Percentiles rank a stretch among this genome's conserved stretches.
These are phyloP conservation scores for Diddensiella transvaalensis DNA, from an alignment of 805 yeast genomes.

Conservation along the genomic window DNA sequence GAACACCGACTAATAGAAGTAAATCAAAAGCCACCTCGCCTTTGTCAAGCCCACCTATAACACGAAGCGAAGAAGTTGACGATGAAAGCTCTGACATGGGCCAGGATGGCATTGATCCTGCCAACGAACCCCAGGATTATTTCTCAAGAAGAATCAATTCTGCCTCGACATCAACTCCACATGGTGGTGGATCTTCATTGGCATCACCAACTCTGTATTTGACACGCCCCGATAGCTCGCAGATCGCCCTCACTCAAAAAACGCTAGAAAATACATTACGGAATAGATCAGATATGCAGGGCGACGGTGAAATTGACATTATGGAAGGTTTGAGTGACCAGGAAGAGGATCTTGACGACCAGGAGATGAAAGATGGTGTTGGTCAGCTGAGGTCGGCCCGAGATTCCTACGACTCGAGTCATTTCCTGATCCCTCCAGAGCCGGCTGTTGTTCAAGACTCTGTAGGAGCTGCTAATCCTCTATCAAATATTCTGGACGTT, in stretches of 20 bases:
- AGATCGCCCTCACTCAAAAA: conserved; percentile 1
- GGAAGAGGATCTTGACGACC: not conserved
- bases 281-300: conserved; percentile 2
- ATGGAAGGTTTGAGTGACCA: conserved; percentile 7
- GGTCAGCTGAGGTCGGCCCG: not conserved
- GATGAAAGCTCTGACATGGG: conserved; percentile 3
- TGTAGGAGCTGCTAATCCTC: conserved; percentile 5
- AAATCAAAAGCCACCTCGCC: conserved; percentile 10
- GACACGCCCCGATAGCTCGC: conserved; percentile 9
- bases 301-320: conserved; percentile 8
- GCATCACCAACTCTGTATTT: conserved; percentile 7
- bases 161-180: not conserved
- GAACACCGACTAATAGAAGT: not conserved
- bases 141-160: conserved; percentile 2
- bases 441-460: conserved; percentile 4
- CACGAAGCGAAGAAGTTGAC: conserved; percentile 9
- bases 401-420: conserved; percentile 4
- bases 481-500: conserved; percentile 25
- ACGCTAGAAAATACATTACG: conserved; percentile 10
- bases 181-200: conserved; percentile 1
- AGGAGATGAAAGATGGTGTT: conserved; percentile 2
- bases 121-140: conserved; percentile 10
- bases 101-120: not conserved
- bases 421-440: conserved; percentile 12
- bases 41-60: conserved; percentile 17